These are phyloP conservation scores for Goniomonas avonlea DNA, from an alignment of 78 protist genomes.

Conservation along the genomic window DNA sequence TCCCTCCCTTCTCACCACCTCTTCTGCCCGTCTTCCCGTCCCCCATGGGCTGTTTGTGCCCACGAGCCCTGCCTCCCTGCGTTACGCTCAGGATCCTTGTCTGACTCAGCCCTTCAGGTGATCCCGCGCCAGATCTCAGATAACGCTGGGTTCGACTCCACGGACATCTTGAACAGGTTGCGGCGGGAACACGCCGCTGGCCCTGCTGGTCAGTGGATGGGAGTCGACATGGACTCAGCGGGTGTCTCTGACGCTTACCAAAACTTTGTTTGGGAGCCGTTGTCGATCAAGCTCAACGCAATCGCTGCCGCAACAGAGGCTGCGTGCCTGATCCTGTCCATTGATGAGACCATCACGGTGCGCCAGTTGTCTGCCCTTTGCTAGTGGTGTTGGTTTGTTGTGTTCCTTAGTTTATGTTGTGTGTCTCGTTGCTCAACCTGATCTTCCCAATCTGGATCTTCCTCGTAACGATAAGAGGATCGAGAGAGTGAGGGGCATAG, in stretches of 20 bases:
- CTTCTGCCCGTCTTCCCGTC: neutral
- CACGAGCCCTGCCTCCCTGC: neutral
- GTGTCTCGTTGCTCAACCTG: too few species aligned
- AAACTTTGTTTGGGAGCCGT: constrained; percentile 95
- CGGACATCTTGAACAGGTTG: constrained; percentile 92
- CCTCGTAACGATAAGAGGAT: too few species aligned
- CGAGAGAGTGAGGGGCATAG: too few species aligned
- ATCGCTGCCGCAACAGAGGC: constrained; percentile 97
- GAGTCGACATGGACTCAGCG: constrained; percentile 55
- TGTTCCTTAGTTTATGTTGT: too few species aligned
- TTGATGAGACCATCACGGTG: constrained; percentile 97
- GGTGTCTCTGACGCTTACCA: constrained; percentile 89
- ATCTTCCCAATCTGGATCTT: too few species aligned
- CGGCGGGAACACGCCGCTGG: constrained; percentile 78
- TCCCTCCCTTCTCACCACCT: neutral
- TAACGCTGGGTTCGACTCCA: constrained; percentile 93
- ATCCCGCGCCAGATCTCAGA: constrained; percentile 81
- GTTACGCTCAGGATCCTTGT: too few species aligned
- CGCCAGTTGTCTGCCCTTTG: too few species aligned
- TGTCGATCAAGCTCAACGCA: constrained; percentile 85
- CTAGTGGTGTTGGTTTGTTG: too few species aligned
- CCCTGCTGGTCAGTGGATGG: constrained; percentile 21
- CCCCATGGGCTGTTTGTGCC: too few species aligned
- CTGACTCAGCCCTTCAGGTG: constrained; percentile 30
- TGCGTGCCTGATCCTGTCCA: constrained; percentile 91